Percentiles rank a stretch among this genome's conserved stretches.
phyloP scores from a whole-genome alignment of 106 monocot genomes.

The Dactylorhiza incarnata region DNA sequence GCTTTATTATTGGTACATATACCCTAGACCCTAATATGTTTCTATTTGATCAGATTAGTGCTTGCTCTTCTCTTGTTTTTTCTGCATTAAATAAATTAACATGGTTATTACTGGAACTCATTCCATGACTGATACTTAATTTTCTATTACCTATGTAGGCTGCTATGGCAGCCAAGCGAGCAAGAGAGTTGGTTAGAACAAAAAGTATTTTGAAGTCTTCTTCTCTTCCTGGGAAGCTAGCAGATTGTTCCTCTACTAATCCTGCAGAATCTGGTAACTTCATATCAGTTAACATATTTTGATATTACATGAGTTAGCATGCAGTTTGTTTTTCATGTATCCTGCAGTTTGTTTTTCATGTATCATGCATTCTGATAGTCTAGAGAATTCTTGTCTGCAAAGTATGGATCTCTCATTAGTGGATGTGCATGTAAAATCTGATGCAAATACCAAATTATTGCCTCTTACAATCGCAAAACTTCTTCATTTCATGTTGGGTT shows the following conservation, averaged over 20 bases:
- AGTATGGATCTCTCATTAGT: neutral
- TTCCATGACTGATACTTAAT: neutral
- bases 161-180: conserved; percentile 91
- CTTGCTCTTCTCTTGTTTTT: neutral
- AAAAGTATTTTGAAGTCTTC: conserved; percentile 94
- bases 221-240: conserved; percentile 95
- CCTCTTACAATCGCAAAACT: neutral
- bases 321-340: neutral
- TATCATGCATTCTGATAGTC: neutral
- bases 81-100: neutral
- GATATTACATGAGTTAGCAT: neutral
- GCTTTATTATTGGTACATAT: neutral
- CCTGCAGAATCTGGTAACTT: conserved; percentile 89
- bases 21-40: neutral
- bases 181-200: conserved; percentile 90
- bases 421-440: neutral
- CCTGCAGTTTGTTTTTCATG: neutral
- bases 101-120: neutral
- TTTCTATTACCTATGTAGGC: conserved; percentile 40
- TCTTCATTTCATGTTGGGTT: neutral
- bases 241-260: conserved; percentile 78
- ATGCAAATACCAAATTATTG: neutral
- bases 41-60: neutral
- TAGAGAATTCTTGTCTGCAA: neutral
- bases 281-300: conserved; percentile 1